Percentiles rank a stretch among this genome's conserved stretches.
Evolutionary conservation across 2,329 filamentous ascomycete species (phyloP).

Genomic region (Endothia cerciana): DNA sequence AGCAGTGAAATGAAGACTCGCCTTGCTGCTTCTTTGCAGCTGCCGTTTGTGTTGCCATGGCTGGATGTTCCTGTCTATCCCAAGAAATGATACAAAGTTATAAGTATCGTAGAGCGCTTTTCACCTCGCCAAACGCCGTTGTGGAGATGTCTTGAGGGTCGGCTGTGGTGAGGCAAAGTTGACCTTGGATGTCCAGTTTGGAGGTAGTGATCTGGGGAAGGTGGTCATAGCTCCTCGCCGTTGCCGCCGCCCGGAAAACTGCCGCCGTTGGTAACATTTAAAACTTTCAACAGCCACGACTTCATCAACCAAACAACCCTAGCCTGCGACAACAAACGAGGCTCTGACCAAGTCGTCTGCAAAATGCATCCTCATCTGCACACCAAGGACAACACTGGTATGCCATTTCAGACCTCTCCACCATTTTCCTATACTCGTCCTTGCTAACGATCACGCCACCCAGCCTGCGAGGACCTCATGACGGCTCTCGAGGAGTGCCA

Average conservation of each 20-base stretch:
- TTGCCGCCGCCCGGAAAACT: slow-evolving; percentile 17
- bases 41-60: slow-evolving; percentile 56
- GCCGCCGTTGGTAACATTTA: not conserved
- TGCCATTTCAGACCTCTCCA: slow-evolving; percentile 23
- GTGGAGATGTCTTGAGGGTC: not conserved
- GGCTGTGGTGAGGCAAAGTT: not conserved
- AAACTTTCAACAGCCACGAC: slow-evolving; percentile 1
- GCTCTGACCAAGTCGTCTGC: not conserved
- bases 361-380: slow-evolving; percentile 97
- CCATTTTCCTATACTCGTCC: not conserved
- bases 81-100: not conserved
- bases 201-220: slow-evolving; percentile 5
- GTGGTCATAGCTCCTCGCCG: slow-evolving; percentile 25
- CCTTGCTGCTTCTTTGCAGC: slow-evolving; percentile 77
- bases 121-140: not conserved
- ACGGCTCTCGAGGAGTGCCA: slow-evolving; percentile 94
- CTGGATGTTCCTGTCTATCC: slow-evolving; percentile 21
- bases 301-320: not conserved
- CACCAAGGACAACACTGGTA: slow-evolving; percentile 89
- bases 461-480: slow-evolving; percentile 96
- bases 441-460: slow-evolving; percentile 17
- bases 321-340: not conserved
- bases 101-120: not conserved
- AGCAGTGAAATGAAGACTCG: slow-evolving; percentile 38
- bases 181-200: not conserved